phyloP scores from a whole-genome alignment of 345 rosid genomes.

The Hirschfeldia incana region DNA sequence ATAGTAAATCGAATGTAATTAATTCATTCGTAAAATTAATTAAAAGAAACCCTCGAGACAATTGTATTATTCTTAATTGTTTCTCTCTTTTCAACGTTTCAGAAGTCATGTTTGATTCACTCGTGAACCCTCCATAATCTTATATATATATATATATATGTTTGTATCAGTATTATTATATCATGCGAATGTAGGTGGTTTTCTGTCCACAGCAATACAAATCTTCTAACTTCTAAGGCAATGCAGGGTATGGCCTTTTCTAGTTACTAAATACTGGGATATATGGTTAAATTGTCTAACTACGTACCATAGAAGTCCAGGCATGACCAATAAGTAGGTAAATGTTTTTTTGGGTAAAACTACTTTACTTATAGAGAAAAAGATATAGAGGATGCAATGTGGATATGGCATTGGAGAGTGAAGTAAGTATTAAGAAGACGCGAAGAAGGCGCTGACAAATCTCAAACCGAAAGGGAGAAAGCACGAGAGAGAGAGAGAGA shows the following conservation, averaged over 20 bases:
- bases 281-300: neutral
- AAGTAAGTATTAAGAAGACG: conserved; percentile 39
- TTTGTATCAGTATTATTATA: neutral
- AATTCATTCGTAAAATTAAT: neutral
- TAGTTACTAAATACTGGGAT: neutral
- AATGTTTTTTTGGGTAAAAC: neutral
- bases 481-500: conserved; percentile 34
- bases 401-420: conserved; percentile 38
- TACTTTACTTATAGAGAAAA: neutral
- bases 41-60: neutral
- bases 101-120: neutral
- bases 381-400: neutral
- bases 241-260: conserved; percentile 10
- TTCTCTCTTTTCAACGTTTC: neutral
- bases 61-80: neutral
- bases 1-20: neutral
- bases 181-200: neutral
- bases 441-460: conserved; percentile 81
- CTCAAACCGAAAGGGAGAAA: conserved; percentile 39
- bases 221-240: conserved; percentile 33
- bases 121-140: neutral
- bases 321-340: conserved; percentile 5
- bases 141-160: neutral
- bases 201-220: conserved; percentile 7
- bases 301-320: neutral